Evolutionary conservation across 2,329 filamentous ascomycete genomes (phyloP).

Genomic region (Knufia fluminis): DNA sequence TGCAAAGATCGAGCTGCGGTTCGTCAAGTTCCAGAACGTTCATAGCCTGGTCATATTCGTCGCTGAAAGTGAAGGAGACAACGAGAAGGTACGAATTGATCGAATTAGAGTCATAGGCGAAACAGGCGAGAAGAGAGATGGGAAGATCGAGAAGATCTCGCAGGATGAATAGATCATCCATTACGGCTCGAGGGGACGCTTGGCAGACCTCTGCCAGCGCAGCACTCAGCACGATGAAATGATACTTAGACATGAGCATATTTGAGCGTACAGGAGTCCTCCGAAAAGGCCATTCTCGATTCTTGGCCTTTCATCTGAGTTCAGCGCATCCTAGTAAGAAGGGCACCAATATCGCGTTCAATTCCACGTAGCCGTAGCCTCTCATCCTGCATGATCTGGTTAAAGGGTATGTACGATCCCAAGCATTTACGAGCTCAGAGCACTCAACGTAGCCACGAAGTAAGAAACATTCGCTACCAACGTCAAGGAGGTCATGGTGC

Average conservation of each 20-base stretch:
- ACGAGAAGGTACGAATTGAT: conserved; percentile 71
- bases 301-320: too few species aligned
- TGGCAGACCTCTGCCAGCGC: background rate
- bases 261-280: too few species aligned
- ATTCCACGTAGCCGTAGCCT: too few species aligned
- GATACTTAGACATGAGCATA: conserved; percentile 2
- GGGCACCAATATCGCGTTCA: too few species aligned
- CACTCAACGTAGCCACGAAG: conserved; percentile 27
- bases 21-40: conserved; percentile 96
- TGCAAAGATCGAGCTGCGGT: conserved; percentile 64
- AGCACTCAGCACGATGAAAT: background rate
- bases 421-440: conserved; percentile 27
- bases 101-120: conserved; percentile 65
- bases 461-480: conserved; percentile 25
- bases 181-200: background rate
- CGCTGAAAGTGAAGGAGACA: conserved; percentile 70
- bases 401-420: conserved; percentile 48
- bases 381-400: too few species aligned
- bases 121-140: conserved; percentile 80
- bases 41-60: conserved; percentile 81
- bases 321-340: too few species aligned
- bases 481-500: conserved; percentile 47
- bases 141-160: conserved; percentile 89
- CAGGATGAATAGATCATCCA: conserved; percentile 46
- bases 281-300: too few species aligned